phyloP scores from a whole-genome alignment of 768 basidiomycete genomes.

The Tephrocybe sp. region DNA sequence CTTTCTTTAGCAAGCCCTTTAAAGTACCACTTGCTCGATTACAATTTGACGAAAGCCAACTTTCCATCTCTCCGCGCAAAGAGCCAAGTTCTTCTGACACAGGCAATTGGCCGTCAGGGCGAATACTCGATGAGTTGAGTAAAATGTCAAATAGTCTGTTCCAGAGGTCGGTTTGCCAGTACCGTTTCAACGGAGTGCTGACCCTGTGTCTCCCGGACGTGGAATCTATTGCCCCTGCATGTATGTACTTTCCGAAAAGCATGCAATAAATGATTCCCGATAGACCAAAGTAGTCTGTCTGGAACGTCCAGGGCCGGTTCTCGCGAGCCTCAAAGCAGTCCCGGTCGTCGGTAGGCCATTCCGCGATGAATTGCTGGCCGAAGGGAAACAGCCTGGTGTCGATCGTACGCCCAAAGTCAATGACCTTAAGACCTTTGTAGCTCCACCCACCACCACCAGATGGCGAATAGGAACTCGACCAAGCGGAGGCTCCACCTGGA shows the following conservation, averaged over 20 bases:
- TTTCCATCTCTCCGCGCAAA: slow-evolving; percentile 81
- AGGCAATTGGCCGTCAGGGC: slow-evolving; percentile 62
- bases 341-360: slow-evolving; percentile 86
- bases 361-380: slow-evolving; percentile 78
- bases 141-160: slow-evolving; percentile 78
- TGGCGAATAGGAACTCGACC: slow-evolving; percentile 77
- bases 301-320: slow-evolving; percentile 85
- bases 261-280: slow-evolving; percentile 94
- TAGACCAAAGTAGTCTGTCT: slow-evolving; percentile 96
- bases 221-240: slow-evolving; percentile 55
- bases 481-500: slow-evolving; percentile 64
- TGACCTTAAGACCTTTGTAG: slow-evolving; percentile 85
- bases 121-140: slow-evolving; percentile 75
- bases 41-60: slow-evolving; percentile 84
- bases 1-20: slow-evolving; percentile 82
- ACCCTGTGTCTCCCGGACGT: slow-evolving; percentile 56
- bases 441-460: slow-evolving; percentile 84
- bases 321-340: slow-evolving; percentile 93
- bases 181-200: slow-evolving; percentile 81
- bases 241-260: slow-evolving; percentile 96
- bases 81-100: slow-evolving; percentile 64
- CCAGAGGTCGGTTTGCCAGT: slow-evolving; percentile 95
- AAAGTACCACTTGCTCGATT: slow-evolving; percentile 80
- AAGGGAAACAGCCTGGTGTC: slow-evolving; percentile 81
- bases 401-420: slow-evolving; percentile 97